phyloP scores from a whole-genome alignment of 148 eudicot genomes.

The Persicaria tinctoria region DNA sequence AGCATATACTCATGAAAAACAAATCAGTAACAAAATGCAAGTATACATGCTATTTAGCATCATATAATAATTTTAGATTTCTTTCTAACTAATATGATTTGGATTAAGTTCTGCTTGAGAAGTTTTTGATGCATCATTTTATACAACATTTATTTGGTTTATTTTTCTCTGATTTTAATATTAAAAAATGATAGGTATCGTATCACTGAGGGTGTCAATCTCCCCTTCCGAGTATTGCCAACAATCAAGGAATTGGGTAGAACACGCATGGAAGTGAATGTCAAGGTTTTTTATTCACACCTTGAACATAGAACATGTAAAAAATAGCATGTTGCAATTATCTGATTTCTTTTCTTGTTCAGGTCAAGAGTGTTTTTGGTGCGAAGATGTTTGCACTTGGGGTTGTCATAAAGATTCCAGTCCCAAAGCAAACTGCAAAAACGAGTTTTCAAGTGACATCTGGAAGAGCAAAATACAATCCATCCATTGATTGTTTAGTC shows the following conservation, averaged over 20 bases:
- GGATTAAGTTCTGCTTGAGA: neutral
- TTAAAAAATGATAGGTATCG: conserved; percentile 55
- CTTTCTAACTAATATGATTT: neutral
- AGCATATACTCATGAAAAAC: neutral
- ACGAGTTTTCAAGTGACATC: conserved; percentile 98
- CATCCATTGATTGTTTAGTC: conserved; percentile 87
- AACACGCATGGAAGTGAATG: conserved; percentile 99
- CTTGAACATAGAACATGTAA: neutral
- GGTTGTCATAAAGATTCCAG: conserved; percentile 92
- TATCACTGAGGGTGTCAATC: conserved; percentile 98
- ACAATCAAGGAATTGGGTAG: conserved; percentile 96
- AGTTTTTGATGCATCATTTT: neutral
- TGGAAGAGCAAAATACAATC: conserved; percentile 91
- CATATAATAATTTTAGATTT: neutral
- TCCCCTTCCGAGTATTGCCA: conserved; percentile 95
- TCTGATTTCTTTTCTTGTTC: conserved; percentile 21
- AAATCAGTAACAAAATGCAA: neutral
- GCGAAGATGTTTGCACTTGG: conserved; percentile 99
- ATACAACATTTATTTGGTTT: neutral
- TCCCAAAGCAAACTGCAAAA: conserved; percentile 98
- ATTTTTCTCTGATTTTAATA: neutral
- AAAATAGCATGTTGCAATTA: neutral
- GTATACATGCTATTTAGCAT: neutral
- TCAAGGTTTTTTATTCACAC: conserved; percentile 58
- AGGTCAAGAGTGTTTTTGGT: conserved; percentile 98